Percentiles rank a stretch among this genome's conserved stretches.
Conservation (phyloP, 192 early-diverging fungal species). For the Coemansia asiatica region DNA sequence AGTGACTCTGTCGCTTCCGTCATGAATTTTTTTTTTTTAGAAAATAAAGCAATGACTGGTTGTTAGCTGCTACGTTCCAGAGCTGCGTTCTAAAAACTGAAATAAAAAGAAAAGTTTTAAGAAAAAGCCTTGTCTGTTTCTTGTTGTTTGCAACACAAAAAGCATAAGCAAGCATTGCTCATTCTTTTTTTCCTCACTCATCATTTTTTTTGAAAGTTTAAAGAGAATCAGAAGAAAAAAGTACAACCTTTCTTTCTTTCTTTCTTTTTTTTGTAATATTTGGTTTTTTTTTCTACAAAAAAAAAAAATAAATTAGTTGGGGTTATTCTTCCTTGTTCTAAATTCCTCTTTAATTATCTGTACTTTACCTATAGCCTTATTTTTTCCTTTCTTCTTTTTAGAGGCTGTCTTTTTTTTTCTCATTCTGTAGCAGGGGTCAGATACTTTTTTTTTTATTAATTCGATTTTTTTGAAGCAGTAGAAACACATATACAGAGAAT, state of each 20-base stretch:
- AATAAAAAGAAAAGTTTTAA: background rate
- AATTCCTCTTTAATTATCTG: background rate
- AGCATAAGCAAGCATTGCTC: background rate
- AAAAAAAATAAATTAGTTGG: background rate
- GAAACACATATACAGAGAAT: background rate
- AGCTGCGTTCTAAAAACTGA: no score
- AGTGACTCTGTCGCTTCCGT: no score
- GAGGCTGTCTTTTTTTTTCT: no score
- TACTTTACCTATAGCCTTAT: background rate
- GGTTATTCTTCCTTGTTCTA: background rate
- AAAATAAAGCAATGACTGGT: no score
- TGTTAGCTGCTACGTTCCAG: no score
- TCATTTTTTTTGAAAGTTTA: background rate
- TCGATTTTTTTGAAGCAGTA: no score
- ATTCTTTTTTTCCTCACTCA: constrained; percentile 3
- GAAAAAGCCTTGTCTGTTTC: background rate
- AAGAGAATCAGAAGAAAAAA: background rate
- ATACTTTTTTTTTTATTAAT: background rate
- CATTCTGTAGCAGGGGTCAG: background rate
- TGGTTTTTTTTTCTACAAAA: background rate
- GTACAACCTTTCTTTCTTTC: background rate
- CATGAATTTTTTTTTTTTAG: no score
- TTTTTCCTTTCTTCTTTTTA: constrained; percentile 9
- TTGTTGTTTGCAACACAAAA: no score
- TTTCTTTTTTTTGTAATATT: background rate